A percentile compares a stretch with the other conserved stretches of the same genome.
These are phyloP conservation scores for Vitis hybrid DNA, from an alignment of 177 flowering plant genomes.

Conservation along the genomic window DNA sequence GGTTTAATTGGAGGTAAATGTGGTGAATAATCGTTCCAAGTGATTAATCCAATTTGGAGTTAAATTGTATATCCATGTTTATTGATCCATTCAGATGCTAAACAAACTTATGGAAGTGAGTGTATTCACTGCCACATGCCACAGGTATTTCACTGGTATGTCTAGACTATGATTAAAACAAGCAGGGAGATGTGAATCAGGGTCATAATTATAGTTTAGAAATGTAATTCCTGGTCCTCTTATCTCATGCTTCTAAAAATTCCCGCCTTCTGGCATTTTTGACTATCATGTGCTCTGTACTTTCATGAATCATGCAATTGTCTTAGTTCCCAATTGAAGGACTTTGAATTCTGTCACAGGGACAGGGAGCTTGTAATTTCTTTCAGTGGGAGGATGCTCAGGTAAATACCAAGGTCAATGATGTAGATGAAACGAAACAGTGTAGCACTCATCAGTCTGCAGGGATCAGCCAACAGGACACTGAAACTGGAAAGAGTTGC, in stretches of 20 bases:
- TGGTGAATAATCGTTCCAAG: too few species aligned
- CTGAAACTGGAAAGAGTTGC: neutral
- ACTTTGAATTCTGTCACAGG: slow-evolving; percentile 16
- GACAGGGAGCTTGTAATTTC: slow-evolving; percentile 33
- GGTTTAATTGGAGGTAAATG: too few species aligned
- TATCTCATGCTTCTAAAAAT: neutral
- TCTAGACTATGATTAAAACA: too few species aligned
- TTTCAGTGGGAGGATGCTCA: slow-evolving; percentile 14
- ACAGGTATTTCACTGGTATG: too few species aligned
- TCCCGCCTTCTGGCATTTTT: neutral
- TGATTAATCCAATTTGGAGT: too few species aligned
- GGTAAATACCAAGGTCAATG: neutral
- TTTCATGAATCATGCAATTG: neutral
- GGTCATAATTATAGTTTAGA: too few species aligned
- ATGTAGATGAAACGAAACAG: neutral
- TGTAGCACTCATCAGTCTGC: neutral
- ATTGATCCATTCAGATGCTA: too few species aligned
- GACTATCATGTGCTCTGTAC: neutral
- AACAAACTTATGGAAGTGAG: too few species aligned
- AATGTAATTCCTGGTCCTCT: too few species aligned
- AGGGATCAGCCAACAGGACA: neutral
- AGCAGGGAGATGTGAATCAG: too few species aligned
- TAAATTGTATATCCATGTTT: too few species aligned
- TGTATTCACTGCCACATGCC: too few species aligned
- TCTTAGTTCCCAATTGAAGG: neutral